These are phyloP conservation scores for Ascomycota sp. DNA, from an alignment of 2,329 filamentous ascomycete species.

Conservation along the genomic window DNA sequence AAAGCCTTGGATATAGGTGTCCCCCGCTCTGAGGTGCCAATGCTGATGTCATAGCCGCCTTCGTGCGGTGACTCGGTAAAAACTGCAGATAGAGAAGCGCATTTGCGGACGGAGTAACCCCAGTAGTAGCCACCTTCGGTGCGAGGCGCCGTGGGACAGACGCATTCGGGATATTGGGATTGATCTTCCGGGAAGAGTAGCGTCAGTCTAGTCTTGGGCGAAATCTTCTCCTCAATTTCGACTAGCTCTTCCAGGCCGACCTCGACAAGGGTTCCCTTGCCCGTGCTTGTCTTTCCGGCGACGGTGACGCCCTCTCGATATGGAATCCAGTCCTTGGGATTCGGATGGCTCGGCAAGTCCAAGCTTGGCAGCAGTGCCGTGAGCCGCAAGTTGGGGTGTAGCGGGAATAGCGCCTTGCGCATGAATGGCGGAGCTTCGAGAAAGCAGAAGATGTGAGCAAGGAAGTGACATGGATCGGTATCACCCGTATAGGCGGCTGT, in stretches of 20 bases:
- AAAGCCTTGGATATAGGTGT: slow-evolving; percentile 25
- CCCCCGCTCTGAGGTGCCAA: slow-evolving; percentile 70
- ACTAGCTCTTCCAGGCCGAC: slow-evolving; percentile 34
- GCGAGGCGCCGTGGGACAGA: slow-evolving; percentile 48
- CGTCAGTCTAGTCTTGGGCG: slow-evolving; percentile 53
- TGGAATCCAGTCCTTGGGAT: slow-evolving; percentile 54
- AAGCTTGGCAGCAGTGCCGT: slow-evolving; percentile 57
- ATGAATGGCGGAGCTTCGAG: slow-evolving; percentile 73
- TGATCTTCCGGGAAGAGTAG: slow-evolving; percentile 34
- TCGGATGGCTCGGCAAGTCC: slow-evolving; percentile 71
- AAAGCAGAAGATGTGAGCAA: slow-evolving; percentile 60
- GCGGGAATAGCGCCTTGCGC: slow-evolving; percentile 51
- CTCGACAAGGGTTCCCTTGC: slow-evolving; percentile 33
- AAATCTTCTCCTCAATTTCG: slow-evolving; percentile 38
- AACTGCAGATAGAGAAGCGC: slow-evolving; percentile 44
- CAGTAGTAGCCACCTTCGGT: slow-evolving; percentile 69
- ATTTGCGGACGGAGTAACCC: slow-evolving; percentile 56
- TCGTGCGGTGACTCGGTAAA: slow-evolving; percentile 60
- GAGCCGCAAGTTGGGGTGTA: slow-evolving; percentile 57
- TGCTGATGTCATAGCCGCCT: slow-evolving; percentile 61
- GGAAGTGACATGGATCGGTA: slow-evolving; percentile 58
- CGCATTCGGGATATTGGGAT: slow-evolving; percentile 29
- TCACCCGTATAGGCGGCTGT: slow-evolving; percentile 43
- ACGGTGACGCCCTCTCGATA: slow-evolving; percentile 62
- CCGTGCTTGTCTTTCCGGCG: slow-evolving; percentile 19